Conservation (phyloP, 306 rosid species). For the Castanospermum australe region DNA sequence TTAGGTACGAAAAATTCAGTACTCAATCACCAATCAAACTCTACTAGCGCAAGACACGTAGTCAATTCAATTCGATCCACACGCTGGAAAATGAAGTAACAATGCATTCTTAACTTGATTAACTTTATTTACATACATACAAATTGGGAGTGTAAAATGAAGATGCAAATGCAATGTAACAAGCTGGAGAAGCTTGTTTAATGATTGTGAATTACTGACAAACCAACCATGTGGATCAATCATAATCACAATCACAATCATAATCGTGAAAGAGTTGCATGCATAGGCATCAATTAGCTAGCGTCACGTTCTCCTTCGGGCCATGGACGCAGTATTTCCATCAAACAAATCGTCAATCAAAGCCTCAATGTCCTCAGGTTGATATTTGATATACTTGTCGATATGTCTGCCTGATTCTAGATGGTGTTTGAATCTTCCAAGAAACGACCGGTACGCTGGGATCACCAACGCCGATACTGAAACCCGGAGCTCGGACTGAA, state of each 20-base stretch:
- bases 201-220: too few relatives aligned
- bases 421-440: slow-evolving; percentile 71
- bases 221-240: too few relatives aligned
- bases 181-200: not conserved
- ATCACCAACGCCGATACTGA: slow-evolving; percentile 72
- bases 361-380: slow-evolving; percentile 78
- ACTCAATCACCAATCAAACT: too few relatives aligned
- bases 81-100: not conserved
- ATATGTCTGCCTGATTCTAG: slow-evolving; percentile 52
- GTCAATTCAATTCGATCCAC: too few relatives aligned
- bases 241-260: too few relatives aligned
- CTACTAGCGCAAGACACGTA: too few relatives aligned
- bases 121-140: not conserved
- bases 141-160: not conserved
- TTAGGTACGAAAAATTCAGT: too few relatives aligned
- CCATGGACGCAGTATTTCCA: slow-evolving; percentile 52
- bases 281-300: too few relatives aligned
- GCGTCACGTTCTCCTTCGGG: slow-evolving; percentile 29
- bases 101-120: not conserved
- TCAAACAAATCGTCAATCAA: slow-evolving; percentile 67
- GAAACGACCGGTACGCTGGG: slow-evolving; percentile 74
- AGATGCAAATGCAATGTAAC: not conserved
- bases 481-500: slow-evolving; percentile 73
- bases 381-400: slow-evolving; percentile 76
- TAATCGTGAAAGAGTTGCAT: too few relatives aligned